Evolutionary conservation across 208 protist species (phyloP).

Genomic region (Leishmania tropica): DNA sequence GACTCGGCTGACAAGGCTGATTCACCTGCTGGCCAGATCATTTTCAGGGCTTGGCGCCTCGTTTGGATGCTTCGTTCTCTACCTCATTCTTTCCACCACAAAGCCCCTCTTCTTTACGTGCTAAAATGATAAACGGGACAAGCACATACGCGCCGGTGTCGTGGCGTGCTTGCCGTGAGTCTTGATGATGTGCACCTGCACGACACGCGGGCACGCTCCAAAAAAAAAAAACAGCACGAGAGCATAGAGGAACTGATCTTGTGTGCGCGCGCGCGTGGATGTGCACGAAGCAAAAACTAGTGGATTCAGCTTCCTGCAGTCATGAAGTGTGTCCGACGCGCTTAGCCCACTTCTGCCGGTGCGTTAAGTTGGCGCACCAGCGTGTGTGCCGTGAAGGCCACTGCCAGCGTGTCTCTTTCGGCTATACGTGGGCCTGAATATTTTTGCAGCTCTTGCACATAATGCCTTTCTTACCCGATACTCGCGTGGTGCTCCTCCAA

Average conservation of each 20-base stretch:
- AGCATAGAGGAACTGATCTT: background rate
- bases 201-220: background rate
- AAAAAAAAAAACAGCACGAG: background rate
- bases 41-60: background rate
- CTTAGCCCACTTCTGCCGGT: background rate
- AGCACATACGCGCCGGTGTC: background rate
- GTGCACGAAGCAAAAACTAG: background rate
- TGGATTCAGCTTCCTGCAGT: background rate
- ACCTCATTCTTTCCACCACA: background rate
- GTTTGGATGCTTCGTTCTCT: background rate
- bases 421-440: background rate
- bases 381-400: no score
- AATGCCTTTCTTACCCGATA: background rate
- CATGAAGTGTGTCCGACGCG: background rate
- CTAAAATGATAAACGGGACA: background rate
- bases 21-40: background rate
- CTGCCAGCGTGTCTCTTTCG: background rate
- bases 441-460: background rate
- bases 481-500: no score
- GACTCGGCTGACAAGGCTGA: background rate
- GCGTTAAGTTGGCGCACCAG: background rate
- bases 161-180: background rate
- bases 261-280: background rate
- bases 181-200: background rate
- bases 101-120: background rate